Evolutionary conservation across 2,329 filamentous ascomycete genomes (phyloP).

Genomic region (Xylariales sp.): DNA sequence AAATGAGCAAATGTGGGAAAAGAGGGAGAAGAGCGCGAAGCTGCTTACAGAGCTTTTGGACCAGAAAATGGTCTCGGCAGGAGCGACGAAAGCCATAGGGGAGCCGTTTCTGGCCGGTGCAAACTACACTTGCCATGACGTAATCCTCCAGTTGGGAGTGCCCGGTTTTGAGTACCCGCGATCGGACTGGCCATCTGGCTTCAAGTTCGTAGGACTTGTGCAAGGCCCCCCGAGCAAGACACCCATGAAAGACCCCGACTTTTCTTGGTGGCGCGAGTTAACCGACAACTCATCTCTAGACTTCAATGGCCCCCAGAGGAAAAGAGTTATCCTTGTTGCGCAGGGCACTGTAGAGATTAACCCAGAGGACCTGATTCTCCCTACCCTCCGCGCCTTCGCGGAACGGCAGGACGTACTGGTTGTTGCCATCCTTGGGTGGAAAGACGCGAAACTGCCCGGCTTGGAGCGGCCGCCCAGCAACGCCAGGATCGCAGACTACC

Average conservation of each 20-base stretch:
- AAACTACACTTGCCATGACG: conserved; percentile 29
- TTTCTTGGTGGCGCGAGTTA: conserved; percentile 30
- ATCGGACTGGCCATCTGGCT: conserved; percentile 28
- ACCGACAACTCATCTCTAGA: conserved; percentile 17
- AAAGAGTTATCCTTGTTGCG: conserved; percentile 31
- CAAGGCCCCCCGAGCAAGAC: conserved; percentile 15
- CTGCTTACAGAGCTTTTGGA: conserved; percentile 21
- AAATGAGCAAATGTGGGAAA: conserved; percentile 23
- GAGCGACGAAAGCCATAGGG: conserved; percentile 14
- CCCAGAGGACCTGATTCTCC: conserved; percentile 31
- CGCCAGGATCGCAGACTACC: conserved; percentile 29
- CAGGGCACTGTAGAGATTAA: conserved; percentile 35
- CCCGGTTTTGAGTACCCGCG: conserved; percentile 32
- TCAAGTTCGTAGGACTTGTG: conserved; percentile 29
- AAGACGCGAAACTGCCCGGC: conserved; percentile 20
- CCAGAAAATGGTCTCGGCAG: conserved; percentile 21
- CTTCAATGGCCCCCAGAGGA: conserved; percentile 8
- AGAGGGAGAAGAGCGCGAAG: conserved; percentile 19
- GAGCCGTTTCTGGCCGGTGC: conserved; percentile 25
- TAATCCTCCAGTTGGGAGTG: conserved; percentile 31
- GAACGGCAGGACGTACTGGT: conserved; percentile 20
- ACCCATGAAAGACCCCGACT: conserved; percentile 12
- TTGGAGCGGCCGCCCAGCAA: conserved; percentile 20
- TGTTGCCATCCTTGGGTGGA: conserved; percentile 30
- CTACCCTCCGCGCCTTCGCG: conserved; percentile 28